Conservation (phyloP, 2,329 filamentous ascomycete species). For the Grosmannia penicillata region DNA sequence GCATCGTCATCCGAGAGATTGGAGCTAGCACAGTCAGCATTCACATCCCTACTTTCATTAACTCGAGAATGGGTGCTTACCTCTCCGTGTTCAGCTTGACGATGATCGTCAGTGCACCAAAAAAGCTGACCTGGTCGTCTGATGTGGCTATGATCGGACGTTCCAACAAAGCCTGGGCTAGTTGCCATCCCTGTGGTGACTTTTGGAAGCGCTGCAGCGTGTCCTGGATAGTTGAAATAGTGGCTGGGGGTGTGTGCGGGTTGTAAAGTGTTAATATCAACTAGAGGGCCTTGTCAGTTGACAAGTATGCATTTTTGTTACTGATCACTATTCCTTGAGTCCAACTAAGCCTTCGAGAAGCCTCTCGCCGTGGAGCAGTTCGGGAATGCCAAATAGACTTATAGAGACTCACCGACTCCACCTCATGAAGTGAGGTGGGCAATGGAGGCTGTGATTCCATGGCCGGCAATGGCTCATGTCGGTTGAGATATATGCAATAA, state of each 20-base stretch:
- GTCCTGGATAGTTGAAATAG: slow-evolving; percentile 45
- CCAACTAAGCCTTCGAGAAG: no score
- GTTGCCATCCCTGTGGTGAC: slow-evolving; percentile 68
- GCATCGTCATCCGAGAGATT: slow-evolving; percentile 43
- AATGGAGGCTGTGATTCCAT: slow-evolving; percentile 10
- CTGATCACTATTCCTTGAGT: no score
- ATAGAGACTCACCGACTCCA: slow-evolving; percentile 16
- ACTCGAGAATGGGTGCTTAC: no score
- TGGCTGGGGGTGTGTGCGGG: slow-evolving; percentile 28
- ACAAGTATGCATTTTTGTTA: no score
- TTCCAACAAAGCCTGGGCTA: slow-evolving; percentile 60
- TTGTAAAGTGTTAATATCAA: slow-evolving; percentile 39
- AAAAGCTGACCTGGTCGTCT: slow-evolving; percentile 72
- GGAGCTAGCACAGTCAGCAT: slow-evolving; percentile 16
- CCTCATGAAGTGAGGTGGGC: slow-evolving; percentile 19
- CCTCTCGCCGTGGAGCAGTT: no score
- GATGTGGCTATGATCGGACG: slow-evolving; percentile 26
- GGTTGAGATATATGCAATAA: not conserved
- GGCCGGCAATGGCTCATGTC: slow-evolving; percentile 4
- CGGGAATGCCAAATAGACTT: no score
- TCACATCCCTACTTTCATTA: not conserved
- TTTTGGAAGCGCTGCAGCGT: slow-evolving; percentile 66
- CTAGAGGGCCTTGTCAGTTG: no score
- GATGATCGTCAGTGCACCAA: slow-evolving; percentile 82
- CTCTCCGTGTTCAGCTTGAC: slow-evolving; percentile 90